A percentile compares a stretch with the other conserved stretches of the same genome.
These are phyloP conservation scores for Quercus variabilis DNA, from an alignment of 306 rosid species.

Conservation along the genomic window DNA sequence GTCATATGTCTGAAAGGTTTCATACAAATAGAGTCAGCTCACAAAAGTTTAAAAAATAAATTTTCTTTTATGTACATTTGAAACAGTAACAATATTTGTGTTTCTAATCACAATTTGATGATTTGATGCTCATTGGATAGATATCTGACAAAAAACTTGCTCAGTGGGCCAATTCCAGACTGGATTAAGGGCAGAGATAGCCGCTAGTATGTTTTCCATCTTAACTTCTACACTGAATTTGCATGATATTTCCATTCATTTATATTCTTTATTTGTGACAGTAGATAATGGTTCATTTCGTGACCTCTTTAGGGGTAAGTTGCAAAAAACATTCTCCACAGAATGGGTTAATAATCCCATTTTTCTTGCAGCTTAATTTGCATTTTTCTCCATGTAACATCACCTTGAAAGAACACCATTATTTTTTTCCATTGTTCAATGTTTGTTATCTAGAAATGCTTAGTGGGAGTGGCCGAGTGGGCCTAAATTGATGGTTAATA, in stretches of 20 bases:
- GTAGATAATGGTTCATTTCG: background rate
- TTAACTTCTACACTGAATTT: background rate
- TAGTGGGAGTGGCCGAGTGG: too few species aligned
- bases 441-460: background rate
- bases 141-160: slow-evolving; percentile 27
- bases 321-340: background rate
- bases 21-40: background rate
- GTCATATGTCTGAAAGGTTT: background rate
- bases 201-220: slow-evolving; percentile 8
- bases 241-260: background rate
- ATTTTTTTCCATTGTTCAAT: background rate
- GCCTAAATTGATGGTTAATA: background rate
- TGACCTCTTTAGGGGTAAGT: background rate
- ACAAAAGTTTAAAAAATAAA: background rate
- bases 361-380: background rate
- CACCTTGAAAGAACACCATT: background rate
- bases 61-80: background rate
- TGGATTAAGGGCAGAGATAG: slow-evolving; percentile 24
- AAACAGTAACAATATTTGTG: background rate
- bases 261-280: background rate
- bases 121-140: background rate
- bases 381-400: background rate
- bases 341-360: background rate
- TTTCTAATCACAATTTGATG: background rate
- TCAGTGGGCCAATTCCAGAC: slow-evolving; percentile 23